Conservation (phyloP, 2,329 filamentous ascomycete species). For the Escovopsis sp. region DNA sequence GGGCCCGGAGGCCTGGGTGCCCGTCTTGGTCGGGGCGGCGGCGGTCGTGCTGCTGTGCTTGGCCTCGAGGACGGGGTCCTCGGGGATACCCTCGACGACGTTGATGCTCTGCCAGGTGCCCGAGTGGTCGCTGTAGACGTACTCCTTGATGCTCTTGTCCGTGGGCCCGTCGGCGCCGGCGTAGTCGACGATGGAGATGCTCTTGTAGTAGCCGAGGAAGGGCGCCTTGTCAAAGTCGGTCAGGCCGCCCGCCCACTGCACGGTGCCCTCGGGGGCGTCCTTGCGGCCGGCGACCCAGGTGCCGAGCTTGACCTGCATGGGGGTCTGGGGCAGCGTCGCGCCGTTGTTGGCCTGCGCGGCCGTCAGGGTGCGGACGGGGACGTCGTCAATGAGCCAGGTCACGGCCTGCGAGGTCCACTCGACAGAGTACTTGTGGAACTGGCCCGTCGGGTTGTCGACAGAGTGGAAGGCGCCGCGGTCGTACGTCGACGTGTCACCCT, state of each 20-base stretch:
- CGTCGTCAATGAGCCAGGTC: conserved; percentile 51
- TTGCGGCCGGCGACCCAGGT: conserved; percentile 48
- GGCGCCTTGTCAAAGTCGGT: conserved; percentile 37
- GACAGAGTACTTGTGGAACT: conserved; percentile 50
- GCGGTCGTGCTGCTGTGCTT: conserved; percentile 5
- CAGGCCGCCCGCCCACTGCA: conserved; percentile 54
- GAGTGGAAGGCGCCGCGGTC: conserved; percentile 51
- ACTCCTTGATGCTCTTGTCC: conserved; percentile 30
- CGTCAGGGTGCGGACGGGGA: conserved; percentile 44
- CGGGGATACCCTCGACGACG: conserved; percentile 26
- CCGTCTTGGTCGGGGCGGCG: conserved; percentile 5
- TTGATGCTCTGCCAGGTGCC: conserved; percentile 38
- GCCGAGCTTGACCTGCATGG: conserved; percentile 56
- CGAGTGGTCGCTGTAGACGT: conserved; percentile 34
- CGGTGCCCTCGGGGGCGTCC: conserved; percentile 52
- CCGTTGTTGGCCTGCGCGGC: conserved; percentile 43
- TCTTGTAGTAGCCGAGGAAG: conserved; percentile 43
- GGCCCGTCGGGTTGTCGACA: conserved; percentile 33
- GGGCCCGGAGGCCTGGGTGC: conserved; percentile 3
- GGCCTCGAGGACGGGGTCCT: conserved; percentile 6
- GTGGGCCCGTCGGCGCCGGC: conserved; percentile 30
- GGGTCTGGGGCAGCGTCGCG: conserved; percentile 51
- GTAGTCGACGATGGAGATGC: conserved; percentile 39
- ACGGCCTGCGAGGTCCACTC: conserved; percentile 53
- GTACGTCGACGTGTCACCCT: conserved; percentile 56